Conservation (phyloP, 108 stramenopile genomes). For the Conticribra weissflogii region DNA sequence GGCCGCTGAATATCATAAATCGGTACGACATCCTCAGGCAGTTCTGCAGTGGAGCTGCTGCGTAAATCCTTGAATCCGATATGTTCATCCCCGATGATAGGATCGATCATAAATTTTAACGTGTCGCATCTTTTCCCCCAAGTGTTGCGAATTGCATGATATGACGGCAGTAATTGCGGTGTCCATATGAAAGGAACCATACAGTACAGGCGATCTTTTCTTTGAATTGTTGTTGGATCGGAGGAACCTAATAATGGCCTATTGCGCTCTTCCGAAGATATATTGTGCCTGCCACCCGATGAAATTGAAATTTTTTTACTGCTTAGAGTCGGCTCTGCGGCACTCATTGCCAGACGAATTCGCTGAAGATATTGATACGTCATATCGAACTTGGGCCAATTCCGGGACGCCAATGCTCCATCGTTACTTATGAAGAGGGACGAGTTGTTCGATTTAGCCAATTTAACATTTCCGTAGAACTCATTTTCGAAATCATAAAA, state of each 20-base stretch:
- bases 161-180: slow-evolving; percentile 16
- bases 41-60: slow-evolving; percentile 5
- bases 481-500: slow-evolving; percentile 38
- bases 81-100: slow-evolving; percentile 26
- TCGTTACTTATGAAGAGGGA: slow-evolving; percentile 4
- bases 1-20: slow-evolving; percentile 26
- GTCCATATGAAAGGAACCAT: slow-evolving; percentile 49
- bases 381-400: slow-evolving; percentile 9
- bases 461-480: slow-evolving; percentile 27
- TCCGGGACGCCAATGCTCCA: neutral
- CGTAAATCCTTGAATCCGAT: slow-evolving; percentile 24
- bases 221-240: neutral
- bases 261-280: neutral
- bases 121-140: slow-evolving; percentile 43
- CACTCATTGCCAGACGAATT: slow-evolving; percentile 32
- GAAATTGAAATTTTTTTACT: too few relatives aligned
- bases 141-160: slow-evolving; percentile 31
- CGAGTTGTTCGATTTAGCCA: neutral
- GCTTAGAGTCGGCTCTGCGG: slow-evolving; percentile 3
- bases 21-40: slow-evolving; percentile 28
- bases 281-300: too few relatives aligned
- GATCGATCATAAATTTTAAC: slow-evolving; percentile 39
- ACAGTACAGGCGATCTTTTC: slow-evolving; percentile 31
- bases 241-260: neutral
- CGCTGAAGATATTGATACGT: slow-evolving; percentile 25